These are phyloP conservation scores for Oldenlandia corymbosa DNA, from an alignment of 257 asterid genomes.

Conservation along the genomic window DNA sequence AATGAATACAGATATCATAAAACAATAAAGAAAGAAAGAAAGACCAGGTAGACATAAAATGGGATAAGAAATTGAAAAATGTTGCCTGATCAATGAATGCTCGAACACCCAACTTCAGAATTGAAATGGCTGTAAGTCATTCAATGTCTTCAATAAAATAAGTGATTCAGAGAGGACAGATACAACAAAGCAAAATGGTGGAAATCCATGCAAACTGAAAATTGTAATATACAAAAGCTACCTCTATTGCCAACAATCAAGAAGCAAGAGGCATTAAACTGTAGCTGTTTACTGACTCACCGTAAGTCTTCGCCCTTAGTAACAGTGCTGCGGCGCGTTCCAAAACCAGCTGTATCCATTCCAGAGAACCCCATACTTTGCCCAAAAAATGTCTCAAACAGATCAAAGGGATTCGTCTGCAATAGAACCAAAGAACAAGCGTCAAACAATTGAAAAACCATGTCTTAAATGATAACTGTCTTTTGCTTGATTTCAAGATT, in stretches of 20 bases:
- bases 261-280: slow-evolving; percentile 2
- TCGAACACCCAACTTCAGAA: background rate
- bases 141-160: background rate
- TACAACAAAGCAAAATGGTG: background rate
- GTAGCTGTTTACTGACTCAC: slow-evolving; percentile 46
- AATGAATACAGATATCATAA: background rate
- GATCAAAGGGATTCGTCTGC: slow-evolving; percentile 95
- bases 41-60: background rate
- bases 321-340: slow-evolving; percentile 70
- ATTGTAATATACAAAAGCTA: background rate
- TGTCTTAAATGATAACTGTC: background rate
- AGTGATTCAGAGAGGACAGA: background rate
- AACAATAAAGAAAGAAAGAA: background rate
- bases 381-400: slow-evolving; percentile 97
- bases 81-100: background rate
- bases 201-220: background rate
- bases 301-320: slow-evolving; percentile 97
- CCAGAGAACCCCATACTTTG: slow-evolving; percentile 83
- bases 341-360: slow-evolving; percentile 74
- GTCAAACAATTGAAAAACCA: background rate
- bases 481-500: slow-evolving; percentile 1
- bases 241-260: background rate
- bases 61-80: background rate
- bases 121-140: background rate
- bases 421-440: slow-evolving; percentile 19